Evolutionary conservation across 2,329 filamentous ascomycete species (phyloP).

Genomic region (Pestalotiopsis sp.): DNA sequence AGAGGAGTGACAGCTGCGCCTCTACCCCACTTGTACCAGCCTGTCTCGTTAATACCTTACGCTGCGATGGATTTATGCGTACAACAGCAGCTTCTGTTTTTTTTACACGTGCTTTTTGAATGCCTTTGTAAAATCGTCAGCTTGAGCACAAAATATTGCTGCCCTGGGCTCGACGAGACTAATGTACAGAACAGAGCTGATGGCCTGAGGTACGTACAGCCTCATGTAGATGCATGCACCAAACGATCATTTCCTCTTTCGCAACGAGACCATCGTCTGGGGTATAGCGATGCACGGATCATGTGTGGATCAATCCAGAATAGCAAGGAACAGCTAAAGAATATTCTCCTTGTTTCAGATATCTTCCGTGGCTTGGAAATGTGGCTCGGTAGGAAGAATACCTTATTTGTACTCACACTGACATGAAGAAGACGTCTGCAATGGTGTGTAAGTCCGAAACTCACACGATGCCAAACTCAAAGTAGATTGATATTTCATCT

Average conservation of each 20-base stretch:
- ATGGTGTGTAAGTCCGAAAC: not conserved
- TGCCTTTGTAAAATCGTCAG: not conserved
- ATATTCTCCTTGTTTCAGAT: not conserved
- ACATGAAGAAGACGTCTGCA: not conserved
- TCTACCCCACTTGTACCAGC: slow-evolving; percentile 3
- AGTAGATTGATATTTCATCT: slow-evolving; percentile 16
- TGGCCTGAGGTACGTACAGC: not conserved
- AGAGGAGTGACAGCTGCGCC: not conserved
- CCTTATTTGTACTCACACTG: not conserved
- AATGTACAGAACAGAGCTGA: not conserved
- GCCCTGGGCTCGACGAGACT: not conserved
- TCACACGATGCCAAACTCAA: slow-evolving; percentile 6
- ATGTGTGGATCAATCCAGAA: not conserved
- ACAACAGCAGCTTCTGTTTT: not conserved
- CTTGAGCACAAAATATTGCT: not conserved
- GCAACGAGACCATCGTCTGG: not conserved
- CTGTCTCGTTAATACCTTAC: not conserved
- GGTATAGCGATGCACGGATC: not conserved
- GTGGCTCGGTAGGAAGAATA: not conserved
- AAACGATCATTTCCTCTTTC: not conserved
- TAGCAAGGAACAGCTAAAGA: not conserved
- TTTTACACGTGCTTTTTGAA: not conserved
- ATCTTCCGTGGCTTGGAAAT: not conserved
- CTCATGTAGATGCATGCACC: not conserved
- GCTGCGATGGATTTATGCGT: not conserved